Base-by-base conservation (phyloP, 495 filamentous ascomycete species). In the Neurospora hispaniola region DNA sequence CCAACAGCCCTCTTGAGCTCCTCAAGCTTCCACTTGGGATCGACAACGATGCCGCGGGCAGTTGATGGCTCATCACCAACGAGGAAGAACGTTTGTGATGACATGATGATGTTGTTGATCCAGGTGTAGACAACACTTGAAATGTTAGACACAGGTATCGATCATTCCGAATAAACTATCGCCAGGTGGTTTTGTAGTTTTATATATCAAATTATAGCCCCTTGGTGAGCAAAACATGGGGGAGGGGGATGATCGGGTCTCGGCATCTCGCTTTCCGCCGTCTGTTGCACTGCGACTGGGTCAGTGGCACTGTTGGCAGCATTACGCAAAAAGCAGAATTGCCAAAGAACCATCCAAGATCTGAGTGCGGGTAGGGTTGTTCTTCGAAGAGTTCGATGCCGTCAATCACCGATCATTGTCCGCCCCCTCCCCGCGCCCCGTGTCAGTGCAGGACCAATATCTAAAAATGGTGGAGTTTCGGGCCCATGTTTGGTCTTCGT, bases 61-160 rank as follows among this genome's bases (percentile, higher is more conserved):
- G 82, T 82, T n/a, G 78, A 79, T 27, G 76, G 72, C 59, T 79
- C 73, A 69, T 86, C 80, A 39, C 86, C 85, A 39, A 85, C 72
- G 23, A 86, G 79, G 68, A 83, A 82, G 72, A 86, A 87, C 46
- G 75, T 59, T 74, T 82, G 79, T 18, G 74, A 76, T 40, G 79
- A 66, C 84, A 86, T 84, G 59, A 35, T 77, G 70, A 27, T 62
- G 31, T 14, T 27, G 48, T 38, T 10, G 31, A 23, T 38, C 39
- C 18, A 69, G 38, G 16, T 69, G 20, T 40, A 43, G 40, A 35
- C 42, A 42, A 27, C 66, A 70, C 27, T 46, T 43, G 31, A 48
- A 42, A 5, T 27, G 23, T 27, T 59, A 14, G 68, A 27, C 3
- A 27, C 3, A 20, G 68, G 18, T 7, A 69, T 66, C 16, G 38